A percentile compares a stretch with the other conserved stretches of the same genome.
phyloP scores from a whole-genome alignment of 208 protist species.

The Trypanosoma vivax region DNA sequence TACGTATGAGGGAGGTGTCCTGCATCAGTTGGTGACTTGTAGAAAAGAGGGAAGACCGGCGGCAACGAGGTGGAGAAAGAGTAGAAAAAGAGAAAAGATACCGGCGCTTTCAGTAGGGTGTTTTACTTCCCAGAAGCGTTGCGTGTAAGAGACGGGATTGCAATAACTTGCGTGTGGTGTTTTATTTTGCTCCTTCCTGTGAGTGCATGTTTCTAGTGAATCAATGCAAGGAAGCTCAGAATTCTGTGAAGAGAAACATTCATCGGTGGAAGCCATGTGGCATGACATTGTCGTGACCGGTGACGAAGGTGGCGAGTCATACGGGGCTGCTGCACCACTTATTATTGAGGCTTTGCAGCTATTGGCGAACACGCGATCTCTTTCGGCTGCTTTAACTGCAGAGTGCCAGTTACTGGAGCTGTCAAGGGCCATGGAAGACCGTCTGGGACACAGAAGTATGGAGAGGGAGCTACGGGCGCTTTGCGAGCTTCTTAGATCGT shows the following conservation, averaged over 20 bases:
- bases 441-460: background rate
- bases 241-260: background rate
- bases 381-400: conserved; percentile 24
- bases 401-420: conserved; percentile 14
- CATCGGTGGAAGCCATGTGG: conserved; percentile 25
- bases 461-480: too few relatives aligned
- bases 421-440: background rate
- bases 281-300: conserved; percentile 61
- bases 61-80: background rate
- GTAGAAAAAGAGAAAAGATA: background rate
- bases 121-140: too few relatives aligned
- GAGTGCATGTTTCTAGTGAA: too few relatives aligned
- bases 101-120: background rate
- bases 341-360: conserved; percentile 48
- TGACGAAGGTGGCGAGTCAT: conserved; percentile 55
- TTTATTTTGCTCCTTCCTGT: too few relatives aligned
- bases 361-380: conserved; percentile 27
- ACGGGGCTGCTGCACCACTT: conserved; percentile 46
- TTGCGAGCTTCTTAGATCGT: too few relatives aligned
- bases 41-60: too few relatives aligned
- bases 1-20: too few relatives aligned
- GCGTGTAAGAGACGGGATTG: too few relatives aligned
- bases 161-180: too few relatives aligned
- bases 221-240: too few relatives aligned
- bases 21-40: too few relatives aligned